phyloP scores from a whole-genome alignment of 106 monocot genomes.

The Chionographis japonica region DNA sequence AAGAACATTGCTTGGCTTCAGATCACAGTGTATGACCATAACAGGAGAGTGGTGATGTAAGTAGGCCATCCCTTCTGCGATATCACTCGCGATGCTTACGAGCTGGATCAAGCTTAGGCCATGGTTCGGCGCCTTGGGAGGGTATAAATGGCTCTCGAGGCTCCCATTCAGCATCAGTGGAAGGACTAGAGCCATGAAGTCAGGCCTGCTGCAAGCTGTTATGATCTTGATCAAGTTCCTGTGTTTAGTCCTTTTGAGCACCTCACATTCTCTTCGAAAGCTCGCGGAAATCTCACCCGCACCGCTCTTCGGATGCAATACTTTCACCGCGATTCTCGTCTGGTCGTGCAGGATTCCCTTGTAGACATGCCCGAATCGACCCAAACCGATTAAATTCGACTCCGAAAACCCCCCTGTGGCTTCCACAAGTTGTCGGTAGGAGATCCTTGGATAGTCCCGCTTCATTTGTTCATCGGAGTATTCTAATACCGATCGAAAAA shows the following conservation, averaged over 20 bases:
- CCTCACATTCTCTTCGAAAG: conserved; percentile 81
- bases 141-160: conserved; percentile 58
- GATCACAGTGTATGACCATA: conserved; percentile 79
- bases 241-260: conserved; percentile 70
- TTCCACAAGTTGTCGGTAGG: conserved; percentile 54
- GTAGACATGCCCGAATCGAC: conserved; percentile 74
- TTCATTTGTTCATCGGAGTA: conserved; percentile 12
- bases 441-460: conserved; percentile 60
- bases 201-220: conserved; percentile 79
- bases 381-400: conserved; percentile 59
- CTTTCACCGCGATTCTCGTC: conserved; percentile 65
- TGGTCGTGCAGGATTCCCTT: conserved; percentile 46
- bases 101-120: conserved; percentile 35
- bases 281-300: conserved; percentile 22
- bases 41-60: conserved; percentile 81
- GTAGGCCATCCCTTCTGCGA: conserved; percentile 87
- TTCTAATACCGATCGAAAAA: not conserved
- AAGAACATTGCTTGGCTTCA: conserved; percentile 96
- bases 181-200: conserved; percentile 81
- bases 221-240: conserved; percentile 83
- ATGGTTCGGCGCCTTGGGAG: conserved; percentile 1
- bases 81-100: conserved; percentile 51
- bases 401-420: conserved; percentile 67
- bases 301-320: conserved; percentile 33
- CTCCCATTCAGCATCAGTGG: conserved; percentile 87